Base-by-base conservation (phyloP, 1,284 basidiomycete genomes). In the Macrocystidia cucumis region DNA sequence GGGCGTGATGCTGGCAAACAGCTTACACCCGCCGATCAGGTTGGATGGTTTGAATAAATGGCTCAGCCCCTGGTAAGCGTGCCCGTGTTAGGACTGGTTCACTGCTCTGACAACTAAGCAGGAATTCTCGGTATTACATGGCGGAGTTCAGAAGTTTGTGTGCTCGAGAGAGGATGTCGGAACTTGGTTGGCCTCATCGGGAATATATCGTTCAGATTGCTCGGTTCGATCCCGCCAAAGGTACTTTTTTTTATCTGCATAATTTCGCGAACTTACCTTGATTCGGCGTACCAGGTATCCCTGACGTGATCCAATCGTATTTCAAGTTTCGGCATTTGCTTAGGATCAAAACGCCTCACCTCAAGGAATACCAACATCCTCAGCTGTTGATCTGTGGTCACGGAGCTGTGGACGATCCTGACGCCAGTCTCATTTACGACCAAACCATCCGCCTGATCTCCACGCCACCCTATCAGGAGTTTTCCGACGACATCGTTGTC, bases 41-140 rank as follows among this genome's bases (percentile, higher is more conserved):
- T 76, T 91, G 37, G 89, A 92, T 55, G 89, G 89, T 23, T 65
- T 92, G 44, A 91, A 89, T 74, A 92, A 92, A 65, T 72, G 81
- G 5, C 67, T 89, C 42, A 62, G 63, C 48, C 57, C 69, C 28
- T 88, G 85, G 83, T 62, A 40, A 37, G 50, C 48, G 14, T 4
- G 19, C 9, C 9, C 9, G n/a, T 13, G 11, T 11, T 13, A 9
- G 5, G 4, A 12, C 3, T 3, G 11, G 3, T 30, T 18, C 9
- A 13, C 9, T 11, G 14, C 3, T 16, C 9, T 18, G 14, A 5
- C 17, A 12, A 30, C 17, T 18, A 25, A 8, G 12, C 14, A 62
- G 58, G 63, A 84, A 88, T 53, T 67, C 76, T 14, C 72, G 81
- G 46, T 88, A 59, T 60, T 87, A 87, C 63, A 86, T 88, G 82